phyloP scores from a whole-genome alignment of 352 stramenopile species.

The Blastocystis sp. region DNA sequence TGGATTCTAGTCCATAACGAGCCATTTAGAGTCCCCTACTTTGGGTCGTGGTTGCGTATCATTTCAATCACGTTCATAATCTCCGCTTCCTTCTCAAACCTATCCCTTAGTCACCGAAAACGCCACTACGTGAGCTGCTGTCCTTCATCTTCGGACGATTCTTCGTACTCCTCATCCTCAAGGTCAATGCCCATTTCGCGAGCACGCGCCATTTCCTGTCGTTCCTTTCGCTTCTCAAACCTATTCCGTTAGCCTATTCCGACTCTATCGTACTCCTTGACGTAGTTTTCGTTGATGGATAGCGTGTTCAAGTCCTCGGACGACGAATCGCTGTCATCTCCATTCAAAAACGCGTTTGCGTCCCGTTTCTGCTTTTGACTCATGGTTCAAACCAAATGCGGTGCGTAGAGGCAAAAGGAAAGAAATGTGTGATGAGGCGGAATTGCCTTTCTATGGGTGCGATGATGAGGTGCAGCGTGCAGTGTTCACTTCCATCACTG shows the following conservation, averaged over 20 bases:
- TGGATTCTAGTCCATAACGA: conserved; percentile 80
- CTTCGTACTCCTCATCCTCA: conserved; percentile 28
- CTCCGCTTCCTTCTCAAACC: conserved; percentile 58
- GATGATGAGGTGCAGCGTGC: too few species aligned
- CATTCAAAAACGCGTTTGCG: not conserved
- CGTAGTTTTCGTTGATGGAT: not conserved
- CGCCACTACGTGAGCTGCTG: conserved; percentile 67
- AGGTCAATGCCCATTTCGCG: conserved; percentile 70
- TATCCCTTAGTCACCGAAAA: not conserved
- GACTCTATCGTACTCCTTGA: not conserved
- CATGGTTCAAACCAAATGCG: not conserved
- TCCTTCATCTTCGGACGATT: conserved; percentile 72
- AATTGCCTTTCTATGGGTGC: too few species aligned
- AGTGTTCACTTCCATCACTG: too few species aligned
- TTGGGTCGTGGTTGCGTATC: conserved; percentile 85
- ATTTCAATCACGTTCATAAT: conserved; percentile 79
- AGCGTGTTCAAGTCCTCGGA: not conserved
- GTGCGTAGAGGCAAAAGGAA: not conserved
- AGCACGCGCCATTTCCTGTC: conserved; percentile 55
- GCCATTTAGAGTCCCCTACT: not conserved
- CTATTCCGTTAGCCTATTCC: not conserved
- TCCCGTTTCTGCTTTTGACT: not conserved
- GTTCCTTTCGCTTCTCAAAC: conserved; percentile 49
- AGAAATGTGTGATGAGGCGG: not conserved
- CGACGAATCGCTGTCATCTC: not conserved